Evolutionary conservation across 768 basidiomycete species (phyloP), one percentile per base, ranked within the genome.

Genomic region (Boletus speciosus): DNA sequence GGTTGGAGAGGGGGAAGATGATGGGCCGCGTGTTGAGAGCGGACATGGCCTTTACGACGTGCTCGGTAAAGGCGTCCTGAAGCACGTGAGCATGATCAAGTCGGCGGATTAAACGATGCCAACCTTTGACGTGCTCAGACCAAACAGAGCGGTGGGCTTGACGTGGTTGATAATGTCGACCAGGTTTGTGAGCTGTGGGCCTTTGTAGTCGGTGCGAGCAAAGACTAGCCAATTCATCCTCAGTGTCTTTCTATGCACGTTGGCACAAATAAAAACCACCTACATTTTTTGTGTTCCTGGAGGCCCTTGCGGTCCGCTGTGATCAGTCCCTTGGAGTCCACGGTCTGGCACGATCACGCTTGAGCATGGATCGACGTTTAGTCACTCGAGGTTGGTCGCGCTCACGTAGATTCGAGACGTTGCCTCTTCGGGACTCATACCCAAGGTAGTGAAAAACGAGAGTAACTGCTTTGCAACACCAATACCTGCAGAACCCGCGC

Each of bases 1-100:
- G 89, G 67, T 91, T 91, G 34, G 86, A 88, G 1, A 91, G 79
- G 34, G 89, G 88, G 74, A 92, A 90, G 64, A 91, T 81, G 73
- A 90, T 85, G n/a, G 89, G 89, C 2, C 81, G 80, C 16, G 70
- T 61, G 70, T 90, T 90, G 42, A 84, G 69, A 8, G 76, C 70
- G 16, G 81, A 78, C 86, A 91, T 88, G 37, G 77, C 70, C 50
- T 74, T 74, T 32, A 91, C 81, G 32, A 83, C 81, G 11, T 80
- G 73, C 66, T 85, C 77, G 11, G 74, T 79, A 74, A 92, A 92
- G 1, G 86, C 85, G 39, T 73, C 74, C 70, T 74, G 52, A 21
- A 23, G 44, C 25, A 25, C 41, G 34, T 55, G 51, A 57, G 54
- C 44, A 27, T 32, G 16, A 32, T 14, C 2, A 35, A 32, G 15